A percentile compares a stretch with the other conserved stretches of the same genome.
These are phyloP conservation scores for Arabis alpina DNA, from an alignment of 345 rosid genomes.

Conservation along the genomic window DNA sequence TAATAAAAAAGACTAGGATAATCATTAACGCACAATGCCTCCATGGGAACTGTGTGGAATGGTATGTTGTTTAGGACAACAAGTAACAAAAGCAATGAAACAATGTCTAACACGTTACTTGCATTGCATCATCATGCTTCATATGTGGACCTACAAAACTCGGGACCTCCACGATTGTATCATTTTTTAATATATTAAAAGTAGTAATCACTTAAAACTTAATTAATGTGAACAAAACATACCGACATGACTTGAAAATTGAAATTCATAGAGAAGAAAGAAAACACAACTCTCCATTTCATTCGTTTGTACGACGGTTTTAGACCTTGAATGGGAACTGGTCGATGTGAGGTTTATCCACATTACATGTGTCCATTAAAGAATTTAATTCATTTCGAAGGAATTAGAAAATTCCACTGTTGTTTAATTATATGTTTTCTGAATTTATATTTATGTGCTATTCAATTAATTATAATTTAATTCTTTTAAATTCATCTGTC, in stretches of 20 bases:
- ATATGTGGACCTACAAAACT: constrained; percentile 13
- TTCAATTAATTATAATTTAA: too few species aligned
- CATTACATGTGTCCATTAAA: too few species aligned
- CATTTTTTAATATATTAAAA: neutral
- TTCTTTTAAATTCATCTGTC: too few species aligned
- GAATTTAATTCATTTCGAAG: too few species aligned
- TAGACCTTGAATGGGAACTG: too few species aligned
- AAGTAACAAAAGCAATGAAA: constrained; percentile 5
- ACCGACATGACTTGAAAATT: neutral
- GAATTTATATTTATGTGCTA: too few species aligned
- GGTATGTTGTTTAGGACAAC: constrained; percentile 11
- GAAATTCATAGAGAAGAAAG: neutral
- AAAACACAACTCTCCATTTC: neutral
- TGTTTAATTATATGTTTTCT: too few species aligned
- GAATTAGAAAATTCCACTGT: too few species aligned
- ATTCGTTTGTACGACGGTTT: neutral
- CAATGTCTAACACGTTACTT: constrained; percentile 28
- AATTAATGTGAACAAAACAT: neutral
- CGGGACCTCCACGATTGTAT: constrained; percentile 17
- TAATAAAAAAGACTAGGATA: neutral
- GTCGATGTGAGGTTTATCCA: too few species aligned
- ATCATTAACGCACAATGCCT: neutral
- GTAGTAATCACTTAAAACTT: too few species aligned
- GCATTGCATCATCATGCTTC: neutral
- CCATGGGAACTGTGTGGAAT: constrained; percentile 24